A percentile compares a stretch with the other conserved stretches of the same genome.
phyloP scores from a whole-genome alignment of 495 filamentous ascomycete species.

The Penicillium riverlandense region DNA sequence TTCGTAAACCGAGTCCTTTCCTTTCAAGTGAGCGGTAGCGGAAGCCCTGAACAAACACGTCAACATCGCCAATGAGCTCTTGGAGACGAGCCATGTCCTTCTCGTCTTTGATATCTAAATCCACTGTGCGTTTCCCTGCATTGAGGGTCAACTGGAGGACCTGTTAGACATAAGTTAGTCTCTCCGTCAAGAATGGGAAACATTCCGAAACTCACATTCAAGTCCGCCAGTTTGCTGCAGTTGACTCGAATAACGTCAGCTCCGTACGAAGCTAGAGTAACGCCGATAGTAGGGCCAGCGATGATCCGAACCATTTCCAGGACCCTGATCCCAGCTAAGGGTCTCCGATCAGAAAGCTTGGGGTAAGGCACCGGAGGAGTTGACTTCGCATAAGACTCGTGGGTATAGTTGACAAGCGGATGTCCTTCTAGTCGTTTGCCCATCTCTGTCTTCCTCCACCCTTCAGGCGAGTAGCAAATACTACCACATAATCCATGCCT shows the following conservation, averaged over 20 bases:
- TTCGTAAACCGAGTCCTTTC: conserved; percentile 42
- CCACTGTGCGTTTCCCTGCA: conserved; percentile 50
- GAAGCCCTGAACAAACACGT: conserved; percentile 54
- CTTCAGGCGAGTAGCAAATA: conserved; percentile 24
- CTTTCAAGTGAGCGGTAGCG: conserved; percentile 43
- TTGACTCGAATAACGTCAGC: conserved; percentile 57
- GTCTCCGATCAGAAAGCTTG: conserved; percentile 16
- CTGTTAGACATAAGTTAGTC: conserved; percentile 1
- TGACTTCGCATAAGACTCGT: conserved; percentile 14
- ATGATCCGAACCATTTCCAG: conserved; percentile 56
- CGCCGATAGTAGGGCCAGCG: conserved; percentile 47
- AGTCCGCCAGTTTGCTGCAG: conserved; percentile 44
- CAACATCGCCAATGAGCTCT: conserved; percentile 41
- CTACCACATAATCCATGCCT: conserved; percentile 24
- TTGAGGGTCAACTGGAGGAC: conserved; percentile 37
- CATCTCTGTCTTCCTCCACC: conserved; percentile 25
- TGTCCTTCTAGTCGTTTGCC: conserved; percentile 15
- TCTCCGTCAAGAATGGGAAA: background rate
- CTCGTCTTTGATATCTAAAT: conserved; percentile 40
- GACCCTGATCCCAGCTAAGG: conserved; percentile 53
- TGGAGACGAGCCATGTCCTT: conserved; percentile 34
- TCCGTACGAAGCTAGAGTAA: conserved; percentile 49
- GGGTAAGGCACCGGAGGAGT: conserved; percentile 9
- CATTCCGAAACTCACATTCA: conserved; percentile 13
- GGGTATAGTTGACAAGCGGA: conserved; percentile 16